phyloP scores from a whole-genome alignment of 1,284 basidiomycete species.

The Tilletia setariae region DNA sequence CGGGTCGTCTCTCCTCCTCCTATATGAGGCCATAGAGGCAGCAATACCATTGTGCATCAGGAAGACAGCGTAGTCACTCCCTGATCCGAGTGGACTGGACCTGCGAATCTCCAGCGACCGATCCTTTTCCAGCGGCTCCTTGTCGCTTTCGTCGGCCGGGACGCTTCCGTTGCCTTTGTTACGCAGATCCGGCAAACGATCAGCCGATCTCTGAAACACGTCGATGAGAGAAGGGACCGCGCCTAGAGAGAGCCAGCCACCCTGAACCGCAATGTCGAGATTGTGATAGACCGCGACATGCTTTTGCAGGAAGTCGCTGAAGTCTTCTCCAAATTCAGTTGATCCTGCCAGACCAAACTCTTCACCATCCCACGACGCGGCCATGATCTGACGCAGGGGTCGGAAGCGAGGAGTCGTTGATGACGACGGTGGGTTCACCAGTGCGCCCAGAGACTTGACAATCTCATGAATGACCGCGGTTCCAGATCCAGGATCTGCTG shows the following conservation, averaged over 20 bases:
- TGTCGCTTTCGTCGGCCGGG: slow-evolving; percentile 61
- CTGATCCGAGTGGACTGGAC: slow-evolving; percentile 56
- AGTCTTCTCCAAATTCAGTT: slow-evolving; percentile 87
- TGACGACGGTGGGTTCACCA: slow-evolving; percentile 61
- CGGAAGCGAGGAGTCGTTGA: slow-evolving; percentile 67
- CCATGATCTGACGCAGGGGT: slow-evolving; percentile 78
- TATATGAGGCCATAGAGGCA: slow-evolving; percentile 52
- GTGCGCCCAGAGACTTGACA: slow-evolving; percentile 71
- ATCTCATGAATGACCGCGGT: slow-evolving; percentile 81
- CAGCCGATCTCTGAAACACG: slow-evolving; percentile 67
- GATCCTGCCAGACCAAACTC: slow-evolving; percentile 85
- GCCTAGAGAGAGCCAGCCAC: slow-evolving; percentile 63
- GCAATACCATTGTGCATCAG: slow-evolving; percentile 59
- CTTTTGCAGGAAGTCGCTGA: slow-evolving; percentile 71
- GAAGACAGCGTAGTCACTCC: slow-evolving; percentile 72
- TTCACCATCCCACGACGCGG: slow-evolving; percentile 90
- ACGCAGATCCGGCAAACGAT: slow-evolving; percentile 58
- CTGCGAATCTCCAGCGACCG: slow-evolving; percentile 8
- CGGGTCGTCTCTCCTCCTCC: slow-evolving; percentile 59
- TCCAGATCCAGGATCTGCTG: slow-evolving; percentile 78
- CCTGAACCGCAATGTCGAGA: slow-evolving; percentile 64
- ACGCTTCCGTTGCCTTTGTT: slow-evolving; percentile 20
- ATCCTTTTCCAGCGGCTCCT: slow-evolving; percentile 6
- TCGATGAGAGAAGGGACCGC: slow-evolving; percentile 76
- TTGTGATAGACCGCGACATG: slow-evolving; percentile 84